These are phyloP conservation scores for Phylloporus sp. DNA, from an alignment of 768 basidiomycete genomes.

Conservation along the genomic window DNA sequence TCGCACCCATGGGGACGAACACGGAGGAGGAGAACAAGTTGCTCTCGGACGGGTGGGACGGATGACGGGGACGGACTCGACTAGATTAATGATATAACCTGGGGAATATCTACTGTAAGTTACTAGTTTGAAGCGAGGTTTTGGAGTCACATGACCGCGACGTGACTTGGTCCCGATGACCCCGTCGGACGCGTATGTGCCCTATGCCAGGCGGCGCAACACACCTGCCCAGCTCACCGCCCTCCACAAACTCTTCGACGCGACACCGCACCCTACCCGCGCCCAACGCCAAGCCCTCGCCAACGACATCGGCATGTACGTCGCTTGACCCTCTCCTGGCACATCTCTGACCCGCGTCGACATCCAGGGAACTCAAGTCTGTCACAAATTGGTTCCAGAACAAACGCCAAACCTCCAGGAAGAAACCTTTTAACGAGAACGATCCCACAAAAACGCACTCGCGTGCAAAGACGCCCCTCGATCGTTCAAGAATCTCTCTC, in stretches of 20 bases:
- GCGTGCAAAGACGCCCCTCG: constrained; percentile 12
- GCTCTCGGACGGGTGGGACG: constrained; percentile 17
- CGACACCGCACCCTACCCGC: constrained; percentile 38
- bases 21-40: constrained; percentile 44
- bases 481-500: constrained; percentile 28
- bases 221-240: constrained; percentile 31
- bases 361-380: constrained; percentile 55
- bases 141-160: constrained; percentile 24
- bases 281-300: constrained; percentile 39
- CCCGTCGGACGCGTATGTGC: constrained; percentile 14
- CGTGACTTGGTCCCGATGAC: constrained; percentile 6
- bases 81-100: constrained; percentile 6
- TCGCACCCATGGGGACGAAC: constrained; percentile 33
- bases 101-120: constrained; percentile 1
- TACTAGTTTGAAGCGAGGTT: constrained; percentile 9
- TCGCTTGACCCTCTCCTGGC: background rate
- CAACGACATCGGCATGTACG: constrained; percentile 36
- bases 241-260: constrained; percentile 34
- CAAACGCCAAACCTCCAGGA: constrained; percentile 52
- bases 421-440: constrained; percentile 26
- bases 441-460: constrained; percentile 3
- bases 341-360: constrained; percentile 5
- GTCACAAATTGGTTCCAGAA: constrained; percentile 84
- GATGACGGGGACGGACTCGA: constrained; percentile 1
- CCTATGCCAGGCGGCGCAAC: constrained; percentile 30